Conservation (phyloP, 2,329 filamentous ascomycete genomes). For the Malbranchea cinnamomea region DNA sequence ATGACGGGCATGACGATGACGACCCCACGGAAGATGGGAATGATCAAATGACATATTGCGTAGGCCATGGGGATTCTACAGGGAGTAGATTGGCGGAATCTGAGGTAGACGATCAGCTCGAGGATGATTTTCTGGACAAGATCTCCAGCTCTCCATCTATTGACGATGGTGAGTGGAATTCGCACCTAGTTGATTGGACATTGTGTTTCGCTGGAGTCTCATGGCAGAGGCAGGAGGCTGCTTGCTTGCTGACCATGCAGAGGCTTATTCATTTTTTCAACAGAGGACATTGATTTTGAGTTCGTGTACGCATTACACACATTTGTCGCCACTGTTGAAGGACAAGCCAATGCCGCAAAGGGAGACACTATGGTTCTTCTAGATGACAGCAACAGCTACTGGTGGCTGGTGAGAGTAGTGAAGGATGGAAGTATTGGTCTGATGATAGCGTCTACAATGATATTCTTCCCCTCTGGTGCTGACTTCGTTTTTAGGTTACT, state of each 20-base stretch:
- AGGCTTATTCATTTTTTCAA: constrained; percentile 44
- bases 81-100: constrained; percentile 45
- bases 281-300: constrained; percentile 99
- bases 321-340: constrained; percentile 94
- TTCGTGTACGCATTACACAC: constrained; percentile 98
- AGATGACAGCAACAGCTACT: constrained; percentile 98
- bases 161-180: constrained; percentile 80
- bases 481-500: constrained; percentile 50
- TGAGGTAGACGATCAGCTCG: constrained; percentile 54
- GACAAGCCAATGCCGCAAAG: constrained; percentile 95
- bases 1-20: constrained; percentile 19
- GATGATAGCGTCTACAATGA: constrained; percentile 14
- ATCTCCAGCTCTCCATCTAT: constrained; percentile 98
- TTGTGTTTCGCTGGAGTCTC: constrained; percentile 8
- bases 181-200: constrained; percentile 12
- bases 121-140: constrained; percentile 95
- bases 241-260: constrained; percentile 11
- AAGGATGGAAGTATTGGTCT: constrained; percentile 95
- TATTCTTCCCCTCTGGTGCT: constrained; percentile 17
- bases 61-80: constrained; percentile 9
- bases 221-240: background rate
- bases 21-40: constrained; percentile 15
- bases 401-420: constrained; percentile 95
- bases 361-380: constrained; percentile 97
- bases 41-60: constrained; percentile 11